Percentiles rank a stretch among this genome's conserved stretches.
These are phyloP conservation scores for Craterostigma plantagineum DNA, from an alignment of 257 asterid genomes.

Conservation along the genomic window DNA sequence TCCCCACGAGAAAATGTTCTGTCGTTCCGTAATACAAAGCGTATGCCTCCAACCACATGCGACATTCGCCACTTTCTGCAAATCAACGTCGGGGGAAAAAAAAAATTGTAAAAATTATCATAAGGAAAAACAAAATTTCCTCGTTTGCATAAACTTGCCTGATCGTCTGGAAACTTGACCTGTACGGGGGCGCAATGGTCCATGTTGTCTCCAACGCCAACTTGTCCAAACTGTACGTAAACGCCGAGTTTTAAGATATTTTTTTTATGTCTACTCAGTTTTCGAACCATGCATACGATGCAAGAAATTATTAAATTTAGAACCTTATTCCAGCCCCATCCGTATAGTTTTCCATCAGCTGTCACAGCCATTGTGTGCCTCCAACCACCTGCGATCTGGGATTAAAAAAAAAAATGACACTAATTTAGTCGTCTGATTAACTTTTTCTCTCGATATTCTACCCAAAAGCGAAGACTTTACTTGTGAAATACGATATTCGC, in stretches of 20 bases:
- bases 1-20: slow-evolving; percentile 91
- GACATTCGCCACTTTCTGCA: slow-evolving; percentile 63
- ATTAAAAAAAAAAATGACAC: not conserved
- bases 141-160: too few species aligned
- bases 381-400: slow-evolving; percentile 98
- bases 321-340: slow-evolving; percentile 99
- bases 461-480: slow-evolving; percentile 21
- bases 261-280: too few species aligned
- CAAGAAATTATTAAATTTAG: too few species aligned
- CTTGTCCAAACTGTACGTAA: slow-evolving; percentile 93
- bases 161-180: slow-evolving; percentile 58
- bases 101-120: not conserved
- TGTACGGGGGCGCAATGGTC: slow-evolving; percentile 82
- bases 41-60: slow-evolving; percentile 99
- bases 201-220: slow-evolving; percentile 75
- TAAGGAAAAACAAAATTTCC: not conserved
- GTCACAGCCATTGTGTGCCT: slow-evolving; percentile 93
- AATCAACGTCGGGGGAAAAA: too few species aligned
- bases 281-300: too few species aligned
- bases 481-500: slow-evolving; percentile 39
- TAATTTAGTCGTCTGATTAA: too few species aligned
- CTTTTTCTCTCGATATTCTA: not conserved
- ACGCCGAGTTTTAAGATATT: not conserved
- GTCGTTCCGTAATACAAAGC: slow-evolving; percentile 65
- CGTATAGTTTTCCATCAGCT: slow-evolving; percentile 63